Evolutionary conservation across 352 stramenopile species (phyloP).

Genomic region (Phytophthora foliorum): DNA sequence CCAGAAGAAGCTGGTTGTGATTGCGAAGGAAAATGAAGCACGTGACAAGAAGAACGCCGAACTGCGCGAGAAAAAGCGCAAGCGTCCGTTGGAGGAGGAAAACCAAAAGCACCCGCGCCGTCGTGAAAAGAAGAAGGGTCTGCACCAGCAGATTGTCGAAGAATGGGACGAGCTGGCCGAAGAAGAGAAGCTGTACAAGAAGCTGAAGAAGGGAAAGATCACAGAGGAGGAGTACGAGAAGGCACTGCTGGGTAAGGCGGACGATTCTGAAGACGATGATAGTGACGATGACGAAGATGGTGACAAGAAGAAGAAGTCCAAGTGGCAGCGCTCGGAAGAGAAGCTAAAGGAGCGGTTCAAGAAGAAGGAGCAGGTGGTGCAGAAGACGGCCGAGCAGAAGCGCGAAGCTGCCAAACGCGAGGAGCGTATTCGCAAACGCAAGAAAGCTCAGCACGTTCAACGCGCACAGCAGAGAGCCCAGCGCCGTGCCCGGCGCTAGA

Average conservation of each 20-base stretch:
- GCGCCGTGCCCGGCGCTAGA: conserved; percentile 41
- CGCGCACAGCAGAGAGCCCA: conserved; percentile 68
- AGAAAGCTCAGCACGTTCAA: conserved; percentile 81
- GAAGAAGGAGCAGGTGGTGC: conserved; percentile 81
- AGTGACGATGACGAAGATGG: conserved; percentile 38
- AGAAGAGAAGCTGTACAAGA: conserved; percentile 97
- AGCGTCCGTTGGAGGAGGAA: conserved; percentile 65
- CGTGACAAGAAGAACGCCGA: conserved; percentile 68
- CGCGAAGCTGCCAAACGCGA: conserved; percentile 82
- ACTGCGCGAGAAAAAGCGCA: conserved; percentile 65
- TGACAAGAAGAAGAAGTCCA: conserved; percentile 65
- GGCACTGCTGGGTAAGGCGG: conserved; percentile 66
- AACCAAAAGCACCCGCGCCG: conserved; percentile 78
- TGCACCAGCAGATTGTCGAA: conserved; percentile 97
- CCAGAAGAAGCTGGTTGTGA: conserved; percentile 94
- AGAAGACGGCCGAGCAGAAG: conserved; percentile 81
- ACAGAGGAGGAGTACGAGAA: conserved; percentile 94
- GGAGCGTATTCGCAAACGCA: conserved; percentile 83
- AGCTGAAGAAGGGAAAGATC: conserved; percentile 98
- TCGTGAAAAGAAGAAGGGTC: conserved; percentile 96
- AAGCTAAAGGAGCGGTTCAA: conserved; percentile 86
- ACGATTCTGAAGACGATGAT: conserved; percentile 47
- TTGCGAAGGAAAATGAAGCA: conserved; percentile 76
- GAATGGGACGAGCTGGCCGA: conserved; percentile 99
- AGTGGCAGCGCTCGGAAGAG: conserved; percentile 66